Percentiles rank a stretch among this genome's conserved stretches.
Evolutionary conservation across 2,329 filamentous ascomycete species (phyloP).

Genomic region (Fusarium floridanum): DNA sequence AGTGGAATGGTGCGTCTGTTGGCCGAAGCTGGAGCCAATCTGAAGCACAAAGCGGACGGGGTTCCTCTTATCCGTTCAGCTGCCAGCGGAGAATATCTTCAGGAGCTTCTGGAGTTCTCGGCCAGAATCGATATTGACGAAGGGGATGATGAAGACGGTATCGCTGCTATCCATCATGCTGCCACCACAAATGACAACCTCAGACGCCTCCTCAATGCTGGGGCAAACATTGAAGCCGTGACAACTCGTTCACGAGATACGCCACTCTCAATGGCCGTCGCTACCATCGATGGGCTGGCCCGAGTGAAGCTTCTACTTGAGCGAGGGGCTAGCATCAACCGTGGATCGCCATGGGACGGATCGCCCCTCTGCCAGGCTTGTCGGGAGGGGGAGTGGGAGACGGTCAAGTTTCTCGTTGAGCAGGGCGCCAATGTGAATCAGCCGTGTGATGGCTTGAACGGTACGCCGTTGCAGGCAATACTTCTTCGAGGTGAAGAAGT

Average conservation of each 20-base stretch:
- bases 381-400: background rate
- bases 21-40: slow-evolving; percentile 9
- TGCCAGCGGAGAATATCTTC: background rate
- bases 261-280: background rate
- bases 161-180: background rate
- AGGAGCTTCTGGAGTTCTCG: background rate
- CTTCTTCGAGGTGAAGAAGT: background rate
- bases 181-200: accelerated
- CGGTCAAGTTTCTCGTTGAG: slow-evolving; percentile 4
- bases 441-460: background rate
- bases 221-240: background rate
- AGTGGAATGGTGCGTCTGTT: background rate
- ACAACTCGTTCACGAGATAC: background rate
- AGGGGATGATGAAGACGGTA: accelerated
- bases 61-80: background rate
- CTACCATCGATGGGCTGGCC: background rate
- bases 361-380: background rate
- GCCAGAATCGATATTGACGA: background rate
- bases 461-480: background rate
- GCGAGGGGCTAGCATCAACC: background rate
- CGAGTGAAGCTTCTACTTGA: background rate
- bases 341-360: background rate
- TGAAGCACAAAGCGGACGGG: background rate
- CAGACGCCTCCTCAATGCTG: background rate
- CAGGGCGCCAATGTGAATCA: background rate